Evolutionary conservation across 2,329 filamentous ascomycete species (phyloP).

Genomic region (Microdochium trichocladiopsis): DNA sequence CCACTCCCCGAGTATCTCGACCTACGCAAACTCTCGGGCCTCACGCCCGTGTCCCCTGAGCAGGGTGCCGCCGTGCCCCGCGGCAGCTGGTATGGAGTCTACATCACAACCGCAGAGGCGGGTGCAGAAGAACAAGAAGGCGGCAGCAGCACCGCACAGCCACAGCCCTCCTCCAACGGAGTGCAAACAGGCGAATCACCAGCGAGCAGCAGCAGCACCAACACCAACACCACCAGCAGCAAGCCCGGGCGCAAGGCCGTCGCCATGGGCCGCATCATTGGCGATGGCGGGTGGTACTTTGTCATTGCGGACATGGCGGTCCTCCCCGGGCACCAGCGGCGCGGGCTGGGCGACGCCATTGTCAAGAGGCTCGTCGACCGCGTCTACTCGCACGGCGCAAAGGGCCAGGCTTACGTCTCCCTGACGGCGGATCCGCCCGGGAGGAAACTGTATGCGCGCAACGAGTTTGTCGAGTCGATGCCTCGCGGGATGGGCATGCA

Average conservation of each 20-base stretch:
- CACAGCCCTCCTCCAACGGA: too few relatives aligned
- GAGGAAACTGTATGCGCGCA: constrained; percentile 33
- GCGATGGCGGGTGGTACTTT: constrained; percentile 45
- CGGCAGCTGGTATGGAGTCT: constrained; percentile 35
- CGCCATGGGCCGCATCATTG: constrained; percentile 42
- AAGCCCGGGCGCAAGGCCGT: constrained; percentile 14
- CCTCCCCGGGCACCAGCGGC: constrained; percentile 38
- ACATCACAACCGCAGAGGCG: constrained; percentile 22
- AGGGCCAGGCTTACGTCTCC: constrained; percentile 30
- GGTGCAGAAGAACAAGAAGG: constrained; percentile 1
- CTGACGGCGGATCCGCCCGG: constrained; percentile 38
- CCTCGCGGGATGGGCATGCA: constrained; percentile 28
- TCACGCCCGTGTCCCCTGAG: constrained; percentile 25
- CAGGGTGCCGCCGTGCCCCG: constrained; percentile 25
- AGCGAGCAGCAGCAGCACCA: background rate
- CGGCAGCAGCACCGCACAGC: background rate
- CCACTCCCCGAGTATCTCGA: constrained; percentile 24
- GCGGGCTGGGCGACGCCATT: constrained; percentile 36
- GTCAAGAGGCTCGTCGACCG: constrained; percentile 32
- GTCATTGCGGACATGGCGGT: constrained; percentile 42
- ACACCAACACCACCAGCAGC: background rate
- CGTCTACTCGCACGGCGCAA: constrained; percentile 30
- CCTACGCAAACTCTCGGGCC: constrained; percentile 26
- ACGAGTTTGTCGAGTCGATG: constrained; percentile 35
- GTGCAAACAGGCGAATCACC: too few relatives aligned